Conservation (phyloP, 768 basidiomycete species). For the Rubroboletus pulcherrimus region DNA sequence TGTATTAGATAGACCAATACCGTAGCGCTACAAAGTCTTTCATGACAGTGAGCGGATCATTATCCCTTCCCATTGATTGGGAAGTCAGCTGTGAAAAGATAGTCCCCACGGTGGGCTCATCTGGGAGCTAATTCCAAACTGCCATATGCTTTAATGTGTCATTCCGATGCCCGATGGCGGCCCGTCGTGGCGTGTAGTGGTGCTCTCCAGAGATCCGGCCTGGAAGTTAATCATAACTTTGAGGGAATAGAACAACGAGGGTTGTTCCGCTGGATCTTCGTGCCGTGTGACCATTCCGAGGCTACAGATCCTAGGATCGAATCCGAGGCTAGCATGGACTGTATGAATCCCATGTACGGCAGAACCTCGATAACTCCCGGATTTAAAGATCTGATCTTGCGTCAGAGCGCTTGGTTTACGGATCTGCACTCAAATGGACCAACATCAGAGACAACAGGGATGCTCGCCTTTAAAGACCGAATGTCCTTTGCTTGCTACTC, state of each 20-base stretch:
- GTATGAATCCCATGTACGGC: conserved; percentile 6
- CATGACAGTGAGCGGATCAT: background rate
- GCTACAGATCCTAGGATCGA: conserved; percentile 4
- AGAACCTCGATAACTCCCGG: conserved; percentile 5
- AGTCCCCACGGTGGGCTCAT: background rate
- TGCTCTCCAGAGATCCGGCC: background rate
- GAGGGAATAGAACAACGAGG: background rate
- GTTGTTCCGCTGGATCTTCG: background rate
- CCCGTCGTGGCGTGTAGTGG: background rate
- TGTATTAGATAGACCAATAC: conserved; percentile 15
- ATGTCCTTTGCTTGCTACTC: background rate
- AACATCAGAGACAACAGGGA: background rate
- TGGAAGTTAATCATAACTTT: background rate
- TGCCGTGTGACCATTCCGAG: background rate
- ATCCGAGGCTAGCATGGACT: background rate
- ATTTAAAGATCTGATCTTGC: background rate
- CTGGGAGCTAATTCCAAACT: background rate
- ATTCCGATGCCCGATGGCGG: background rate
- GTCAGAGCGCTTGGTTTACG: background rate
- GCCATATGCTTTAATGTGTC: background rate
- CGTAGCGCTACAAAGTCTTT: background rate
- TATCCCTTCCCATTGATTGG: background rate
- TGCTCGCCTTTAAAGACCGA: background rate
- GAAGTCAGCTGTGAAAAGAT: background rate
- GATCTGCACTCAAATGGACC: background rate